Conservation (phyloP, 2,329 filamentous ascomycete species). For the Didymella pinodella region DNA sequence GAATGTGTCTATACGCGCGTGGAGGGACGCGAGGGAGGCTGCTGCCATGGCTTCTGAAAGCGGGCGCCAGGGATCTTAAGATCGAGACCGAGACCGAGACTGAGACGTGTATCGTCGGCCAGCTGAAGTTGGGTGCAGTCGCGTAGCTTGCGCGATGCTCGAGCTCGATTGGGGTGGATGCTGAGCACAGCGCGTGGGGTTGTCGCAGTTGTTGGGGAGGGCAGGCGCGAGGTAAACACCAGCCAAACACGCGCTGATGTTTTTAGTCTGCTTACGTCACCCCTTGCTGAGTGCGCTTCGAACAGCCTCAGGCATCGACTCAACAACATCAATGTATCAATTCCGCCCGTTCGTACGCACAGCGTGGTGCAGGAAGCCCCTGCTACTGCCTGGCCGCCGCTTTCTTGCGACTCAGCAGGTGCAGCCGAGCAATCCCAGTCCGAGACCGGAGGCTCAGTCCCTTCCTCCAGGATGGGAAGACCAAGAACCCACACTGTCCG, state of each 20-base stretch:
- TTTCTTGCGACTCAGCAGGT: conserved; percentile 38
- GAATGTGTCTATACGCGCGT: conserved; percentile 84
- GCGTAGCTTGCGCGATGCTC: conserved; percentile 2
- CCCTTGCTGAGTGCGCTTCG: conserved; percentile 25
- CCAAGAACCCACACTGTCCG: conserved; percentile 72
- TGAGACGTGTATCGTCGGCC: not conserved
- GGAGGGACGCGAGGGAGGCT: conserved; percentile 65
- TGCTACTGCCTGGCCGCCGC: conserved; percentile 34
- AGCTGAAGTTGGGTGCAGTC: too few relatives aligned
- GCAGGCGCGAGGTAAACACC: conserved; percentile 31
- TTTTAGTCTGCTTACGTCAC: conserved; percentile 37
- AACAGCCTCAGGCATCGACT: conserved; percentile 31
- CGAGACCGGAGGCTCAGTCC: conserved; percentile 35
- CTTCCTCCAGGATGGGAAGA: conserved; percentile 74
- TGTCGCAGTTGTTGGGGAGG: conserved; percentile 21
- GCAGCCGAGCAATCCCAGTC: conserved; percentile 28
- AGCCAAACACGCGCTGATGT: conserved; percentile 11
- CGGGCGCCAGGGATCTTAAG: not conserved
- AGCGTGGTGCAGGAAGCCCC: conserved; percentile 38
- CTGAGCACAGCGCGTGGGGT: conserved; percentile 13
- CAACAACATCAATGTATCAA: conserved; percentile 44
- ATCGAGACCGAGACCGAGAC: not conserved
- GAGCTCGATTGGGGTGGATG: conserved; percentile 9
- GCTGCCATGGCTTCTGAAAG: conserved; percentile 35
- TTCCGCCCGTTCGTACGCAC: conserved; percentile 40